Conservation (phyloP, 2,329 filamentous ascomycete genomes). For the Trichoderma semiorbis region DNA sequence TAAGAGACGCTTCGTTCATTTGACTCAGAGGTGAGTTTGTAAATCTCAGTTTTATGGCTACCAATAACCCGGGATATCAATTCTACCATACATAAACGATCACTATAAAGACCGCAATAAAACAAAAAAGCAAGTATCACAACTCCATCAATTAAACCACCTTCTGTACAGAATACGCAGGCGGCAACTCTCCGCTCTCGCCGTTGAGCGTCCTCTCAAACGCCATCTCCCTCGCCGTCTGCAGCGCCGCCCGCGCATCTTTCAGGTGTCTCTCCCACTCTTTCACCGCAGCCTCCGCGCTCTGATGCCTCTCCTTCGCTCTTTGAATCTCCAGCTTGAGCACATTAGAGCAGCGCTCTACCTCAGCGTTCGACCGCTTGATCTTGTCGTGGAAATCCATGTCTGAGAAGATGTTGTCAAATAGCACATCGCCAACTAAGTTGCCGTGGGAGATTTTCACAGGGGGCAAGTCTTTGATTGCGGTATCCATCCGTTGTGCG, state of each 20-base stretch:
- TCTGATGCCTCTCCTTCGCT: background rate
- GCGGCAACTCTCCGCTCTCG: background rate
- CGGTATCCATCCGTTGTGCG: background rate
- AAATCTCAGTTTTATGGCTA: background rate
- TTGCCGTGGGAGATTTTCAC: background rate
- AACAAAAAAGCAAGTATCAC: background rate
- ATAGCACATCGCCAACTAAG: background rate
- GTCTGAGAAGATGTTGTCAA: background rate
- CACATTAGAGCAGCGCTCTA: background rate
- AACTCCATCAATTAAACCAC: background rate
- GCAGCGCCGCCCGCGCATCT: background rate
- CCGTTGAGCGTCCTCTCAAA: background rate
- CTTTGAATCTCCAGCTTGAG: background rate
- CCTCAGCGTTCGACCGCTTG: background rate
- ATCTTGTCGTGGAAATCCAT: background rate
- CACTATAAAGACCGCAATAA: background rate
- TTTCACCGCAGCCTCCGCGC: background rate
- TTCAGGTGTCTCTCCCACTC: background rate
- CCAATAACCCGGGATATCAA: background rate
- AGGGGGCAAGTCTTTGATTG: background rate
- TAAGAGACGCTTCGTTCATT: background rate
- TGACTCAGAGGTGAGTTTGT: background rate
- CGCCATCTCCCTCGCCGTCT: background rate
- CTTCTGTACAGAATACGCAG: background rate
- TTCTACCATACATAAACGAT: background rate